A percentile compares a stretch with the other conserved stretches of the same genome.
Evolutionary conservation across 1,139 yeast genomes (phyloP).

Genomic region (Sugiyamaella paludigena): DNA sequence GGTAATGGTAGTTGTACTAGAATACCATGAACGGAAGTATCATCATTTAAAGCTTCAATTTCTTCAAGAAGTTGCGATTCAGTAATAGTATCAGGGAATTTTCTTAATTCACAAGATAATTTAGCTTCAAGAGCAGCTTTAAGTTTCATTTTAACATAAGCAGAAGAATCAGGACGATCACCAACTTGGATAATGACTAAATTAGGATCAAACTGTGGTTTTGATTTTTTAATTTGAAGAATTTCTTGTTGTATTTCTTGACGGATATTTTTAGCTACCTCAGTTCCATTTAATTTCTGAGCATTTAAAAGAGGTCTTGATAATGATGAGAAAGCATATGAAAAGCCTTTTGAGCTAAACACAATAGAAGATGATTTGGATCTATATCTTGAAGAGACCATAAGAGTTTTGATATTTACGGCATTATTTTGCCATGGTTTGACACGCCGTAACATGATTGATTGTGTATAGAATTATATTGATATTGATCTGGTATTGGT

Average conservation of each 20-base stretch:
- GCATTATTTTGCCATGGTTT: too few relatives aligned
- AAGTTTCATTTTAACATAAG: slow-evolving; percentile 93
- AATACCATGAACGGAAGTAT: slow-evolving; percentile 75
- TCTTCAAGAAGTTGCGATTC: slow-evolving; percentile 51
- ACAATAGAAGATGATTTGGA: too few relatives aligned
- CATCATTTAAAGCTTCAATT: slow-evolving; percentile 63
- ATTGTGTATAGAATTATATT: too few relatives aligned
- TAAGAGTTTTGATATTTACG: too few relatives aligned
- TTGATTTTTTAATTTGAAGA: slow-evolving; percentile 49
- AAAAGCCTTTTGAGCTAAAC: too few relatives aligned
- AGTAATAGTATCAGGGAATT: slow-evolving; percentile 55
- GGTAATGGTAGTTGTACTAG: slow-evolving; percentile 93
- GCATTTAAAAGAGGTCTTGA: slow-evolving; percentile 5
- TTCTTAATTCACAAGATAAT: slow-evolving; percentile 66
- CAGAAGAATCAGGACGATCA: slow-evolving; percentile 80
- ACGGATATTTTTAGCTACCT: slow-evolving; percentile 30
- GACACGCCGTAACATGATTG: too few relatives aligned
- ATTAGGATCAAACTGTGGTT: slow-evolving; percentile 68
- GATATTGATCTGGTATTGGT: too few relatives aligned
- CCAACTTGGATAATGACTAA: slow-evolving; percentile 90
- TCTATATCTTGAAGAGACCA: too few relatives aligned
- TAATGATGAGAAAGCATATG: too few relatives aligned
- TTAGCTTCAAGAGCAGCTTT: slow-evolving; percentile 85
- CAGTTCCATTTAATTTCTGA: slow-evolving; percentile 11
- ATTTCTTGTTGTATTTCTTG: slow-evolving; percentile 48